Percentiles rank a stretch among this genome's conserved stretches.
These are phyloP conservation scores for Mycena alexandri DNA, from an alignment of 768 basidiomycete species.

Conservation along the genomic window DNA sequence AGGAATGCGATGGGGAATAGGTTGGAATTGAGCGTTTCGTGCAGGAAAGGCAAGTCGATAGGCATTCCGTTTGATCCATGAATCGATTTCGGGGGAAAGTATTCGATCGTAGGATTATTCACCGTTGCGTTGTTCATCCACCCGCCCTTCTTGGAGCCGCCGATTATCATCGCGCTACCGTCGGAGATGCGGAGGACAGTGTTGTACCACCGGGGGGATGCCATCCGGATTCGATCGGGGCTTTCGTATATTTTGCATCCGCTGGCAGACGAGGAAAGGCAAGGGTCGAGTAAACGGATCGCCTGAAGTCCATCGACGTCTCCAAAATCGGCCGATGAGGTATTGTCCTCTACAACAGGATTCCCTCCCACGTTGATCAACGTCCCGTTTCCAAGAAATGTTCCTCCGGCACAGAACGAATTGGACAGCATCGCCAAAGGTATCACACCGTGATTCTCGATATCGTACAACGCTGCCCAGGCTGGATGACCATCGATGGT, in stretches of 20 bases:
- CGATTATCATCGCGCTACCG: conserved; percentile 87
- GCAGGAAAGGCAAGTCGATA: conserved; percentile 71
- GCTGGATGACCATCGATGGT: conserved; percentile 81
- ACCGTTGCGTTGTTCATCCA: conserved; percentile 88
- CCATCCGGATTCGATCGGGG: conserved; percentile 74
- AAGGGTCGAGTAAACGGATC: conserved; percentile 79
- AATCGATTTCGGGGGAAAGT: conserved; percentile 84
- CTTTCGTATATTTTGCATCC: conserved; percentile 76
- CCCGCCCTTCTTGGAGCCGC: conserved; percentile 84
- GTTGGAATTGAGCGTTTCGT: conserved; percentile 83
- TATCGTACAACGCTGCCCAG: conserved; percentile 83
- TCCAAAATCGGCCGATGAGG: conserved; percentile 80
- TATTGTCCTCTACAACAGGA: conserved; percentile 74
- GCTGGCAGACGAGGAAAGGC: conserved; percentile 59
- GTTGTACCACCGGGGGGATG: conserved; percentile 86
- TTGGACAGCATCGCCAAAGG: conserved; percentile 80
- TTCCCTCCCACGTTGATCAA: conserved; percentile 87
- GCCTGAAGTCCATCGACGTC: conserved; percentile 81
- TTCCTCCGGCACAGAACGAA: conserved; percentile 89
- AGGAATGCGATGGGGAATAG: conserved; percentile 83
- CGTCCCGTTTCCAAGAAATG: conserved; percentile 82
- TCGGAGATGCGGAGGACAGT: conserved; percentile 77
- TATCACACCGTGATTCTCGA: conserved; percentile 70
- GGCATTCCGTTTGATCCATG: conserved; percentile 76
- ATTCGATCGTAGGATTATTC: conserved; percentile 87